These are phyloP conservation scores for Oryza coarctata DNA, from an alignment of 176 grass and related monocot species.

Conservation along the genomic window DNA sequence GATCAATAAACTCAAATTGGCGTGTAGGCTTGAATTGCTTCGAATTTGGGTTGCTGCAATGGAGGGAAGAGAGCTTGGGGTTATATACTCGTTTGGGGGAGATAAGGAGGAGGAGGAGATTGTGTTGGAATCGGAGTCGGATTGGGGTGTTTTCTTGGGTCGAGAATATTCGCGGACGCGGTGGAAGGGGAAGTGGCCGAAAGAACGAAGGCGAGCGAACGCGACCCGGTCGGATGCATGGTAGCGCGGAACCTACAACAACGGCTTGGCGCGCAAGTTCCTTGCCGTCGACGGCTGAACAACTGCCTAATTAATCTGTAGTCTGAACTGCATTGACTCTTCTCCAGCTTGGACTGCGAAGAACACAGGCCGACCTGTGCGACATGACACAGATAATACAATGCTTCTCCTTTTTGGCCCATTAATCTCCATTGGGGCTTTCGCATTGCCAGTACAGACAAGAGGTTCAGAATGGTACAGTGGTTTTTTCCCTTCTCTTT, in stretches of 20 bases:
- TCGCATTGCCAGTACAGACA: neutral
- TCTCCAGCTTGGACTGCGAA: neutral
- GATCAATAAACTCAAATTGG: neutral
- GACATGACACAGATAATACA: too few species aligned
- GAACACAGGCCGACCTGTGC: too few species aligned
- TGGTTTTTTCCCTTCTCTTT: neutral
- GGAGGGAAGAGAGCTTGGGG: neutral
- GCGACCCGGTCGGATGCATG: neutral
- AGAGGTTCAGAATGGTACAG: neutral
- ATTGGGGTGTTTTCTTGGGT: neutral
- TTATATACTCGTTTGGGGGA: neutral
- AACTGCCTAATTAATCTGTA: too few species aligned
- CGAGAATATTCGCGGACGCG: constrained; percentile 28
- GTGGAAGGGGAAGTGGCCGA: neutral
- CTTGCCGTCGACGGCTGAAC: neutral
- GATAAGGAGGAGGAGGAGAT: neutral
- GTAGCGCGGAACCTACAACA: too few species aligned
- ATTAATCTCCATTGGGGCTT: too few species aligned
- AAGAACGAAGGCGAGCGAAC: neutral
- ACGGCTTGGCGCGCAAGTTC: neutral
- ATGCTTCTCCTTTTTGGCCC: neutral
- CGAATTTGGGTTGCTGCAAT: neutral
- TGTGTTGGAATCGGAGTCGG: neutral
- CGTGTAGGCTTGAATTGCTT: neutral
- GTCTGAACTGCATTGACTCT: neutral